Evolutionary conservation across 495 filamentous ascomycete species (phyloP).

Genomic region (Aspergillus haitiensis): DNA sequence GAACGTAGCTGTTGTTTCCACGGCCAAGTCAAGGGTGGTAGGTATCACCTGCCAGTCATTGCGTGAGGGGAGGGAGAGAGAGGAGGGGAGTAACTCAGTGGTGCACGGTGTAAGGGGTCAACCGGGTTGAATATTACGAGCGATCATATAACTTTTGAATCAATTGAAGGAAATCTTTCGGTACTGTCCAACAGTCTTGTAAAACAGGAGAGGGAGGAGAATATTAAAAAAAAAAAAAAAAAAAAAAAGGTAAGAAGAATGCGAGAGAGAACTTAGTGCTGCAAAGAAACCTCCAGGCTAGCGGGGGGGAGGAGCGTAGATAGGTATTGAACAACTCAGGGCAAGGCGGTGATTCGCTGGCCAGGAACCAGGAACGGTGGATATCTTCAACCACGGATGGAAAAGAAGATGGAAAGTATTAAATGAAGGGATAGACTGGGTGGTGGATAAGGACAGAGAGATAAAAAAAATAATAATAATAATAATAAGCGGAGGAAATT

Average conservation of each 20-base stretch:
- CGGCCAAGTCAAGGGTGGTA: constrained; percentile 9
- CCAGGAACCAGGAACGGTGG: constrained; percentile 13
- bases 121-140: constrained; percentile 1
- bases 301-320: background rate
- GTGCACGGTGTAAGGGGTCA: constrained; percentile 12
- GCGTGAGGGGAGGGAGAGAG: constrained; percentile 17
- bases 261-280: background rate
- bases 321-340: constrained; percentile 12
- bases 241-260: background rate
- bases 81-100: constrained; percentile 3
- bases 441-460: background rate
- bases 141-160: constrained; percentile 8
- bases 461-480: background rate
- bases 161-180: constrained; percentile 6
- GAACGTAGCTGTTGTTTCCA: background rate
- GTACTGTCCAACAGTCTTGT: background rate
- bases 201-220: background rate
- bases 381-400: background rate
- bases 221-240: constrained; percentile 4
- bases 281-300: background rate
- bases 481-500: background rate
- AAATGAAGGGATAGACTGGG: too few relatives aligned
- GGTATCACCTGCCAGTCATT: constrained; percentile 23
- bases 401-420: background rate
- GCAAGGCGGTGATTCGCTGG: constrained; percentile 11